These are phyloP conservation scores for Candida sanyaensis DNA, from an alignment of 1,139 yeast genomes.

Conservation along the genomic window DNA sequence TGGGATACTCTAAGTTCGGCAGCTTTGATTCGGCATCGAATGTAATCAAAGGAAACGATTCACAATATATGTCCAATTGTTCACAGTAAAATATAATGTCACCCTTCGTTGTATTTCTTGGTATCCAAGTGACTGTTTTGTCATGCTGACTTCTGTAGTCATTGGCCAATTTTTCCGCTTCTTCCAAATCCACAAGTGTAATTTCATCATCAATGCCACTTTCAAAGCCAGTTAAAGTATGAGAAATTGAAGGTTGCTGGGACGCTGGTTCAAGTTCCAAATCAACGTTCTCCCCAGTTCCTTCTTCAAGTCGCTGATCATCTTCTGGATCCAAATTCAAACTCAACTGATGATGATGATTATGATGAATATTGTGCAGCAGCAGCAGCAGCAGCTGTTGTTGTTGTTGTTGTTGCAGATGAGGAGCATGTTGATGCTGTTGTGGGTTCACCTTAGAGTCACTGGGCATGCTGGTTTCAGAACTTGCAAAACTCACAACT, in stretches of 20 bases:
- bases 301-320: not conserved
- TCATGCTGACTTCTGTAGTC: constrained; percentile 31
- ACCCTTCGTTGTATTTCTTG: constrained; percentile 58
- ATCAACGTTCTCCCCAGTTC: not conserved
- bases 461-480: constrained; percentile 33
- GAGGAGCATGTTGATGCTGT: constrained; percentile 1
- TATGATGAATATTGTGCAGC: not conserved
- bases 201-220: constrained; percentile 15
- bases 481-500: constrained; percentile 50
- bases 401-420: constrained; percentile 4
- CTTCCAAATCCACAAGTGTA: constrained; percentile 27
- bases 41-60: constrained; percentile 49
- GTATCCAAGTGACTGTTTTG: constrained; percentile 47
- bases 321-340: not conserved
- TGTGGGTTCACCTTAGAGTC: constrained; percentile 14
- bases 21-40: constrained; percentile 20
- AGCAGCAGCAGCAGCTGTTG: too few relatives aligned
- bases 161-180: constrained; percentile 38
- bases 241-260: constrained; percentile 14
- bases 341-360: constrained; percentile 3
- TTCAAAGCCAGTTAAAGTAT: constrained; percentile 12
- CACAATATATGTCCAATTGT: constrained; percentile 58
- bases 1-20: constrained; percentile 32
- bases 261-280: constrained; percentile 6
- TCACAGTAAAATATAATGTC: constrained; percentile 60